A percentile compares a stretch with the other conserved stretches of the same genome.
Conservation (phyloP, 345 rosid species). For the Aegle marmelos region DNA sequence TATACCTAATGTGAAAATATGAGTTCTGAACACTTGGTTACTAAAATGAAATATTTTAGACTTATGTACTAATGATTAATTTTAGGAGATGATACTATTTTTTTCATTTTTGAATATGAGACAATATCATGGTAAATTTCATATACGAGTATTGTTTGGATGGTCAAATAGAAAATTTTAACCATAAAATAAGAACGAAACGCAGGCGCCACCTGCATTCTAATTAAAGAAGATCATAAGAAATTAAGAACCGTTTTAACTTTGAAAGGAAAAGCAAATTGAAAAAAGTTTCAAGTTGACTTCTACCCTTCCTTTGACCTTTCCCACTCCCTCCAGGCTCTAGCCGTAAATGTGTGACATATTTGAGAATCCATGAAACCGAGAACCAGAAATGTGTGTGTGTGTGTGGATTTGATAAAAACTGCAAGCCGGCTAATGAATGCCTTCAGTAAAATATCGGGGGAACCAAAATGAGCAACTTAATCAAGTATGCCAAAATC, state of each 20-base stretch:
- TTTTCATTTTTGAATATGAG: no score
- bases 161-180: not conserved
- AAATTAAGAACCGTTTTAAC: not conserved
- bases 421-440: conserved; percentile 2
- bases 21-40: rapidly evolving
- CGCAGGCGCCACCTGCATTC: not conserved
- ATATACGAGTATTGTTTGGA: not conserved
- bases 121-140: no score
- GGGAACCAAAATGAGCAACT: conserved; percentile 12
- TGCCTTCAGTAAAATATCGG: not conserved
- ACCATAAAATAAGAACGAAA: not conserved
- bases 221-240: not conserved
- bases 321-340: not conserved
- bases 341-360: no score
- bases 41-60: no score
- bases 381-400: no score
- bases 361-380: not conserved
- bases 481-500: conserved; percentile 15
- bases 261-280: not conserved
- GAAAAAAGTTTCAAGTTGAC: not conserved
- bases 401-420: not conserved
- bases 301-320: not conserved
- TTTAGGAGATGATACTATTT: no score
- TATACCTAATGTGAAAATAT: no score
- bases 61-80: no score